Percentiles rank a stretch among this genome's conserved stretches.
Conservation (phyloP, 1,284 basidiomycete species). For the Taiwanofungus camphoratus region DNA sequence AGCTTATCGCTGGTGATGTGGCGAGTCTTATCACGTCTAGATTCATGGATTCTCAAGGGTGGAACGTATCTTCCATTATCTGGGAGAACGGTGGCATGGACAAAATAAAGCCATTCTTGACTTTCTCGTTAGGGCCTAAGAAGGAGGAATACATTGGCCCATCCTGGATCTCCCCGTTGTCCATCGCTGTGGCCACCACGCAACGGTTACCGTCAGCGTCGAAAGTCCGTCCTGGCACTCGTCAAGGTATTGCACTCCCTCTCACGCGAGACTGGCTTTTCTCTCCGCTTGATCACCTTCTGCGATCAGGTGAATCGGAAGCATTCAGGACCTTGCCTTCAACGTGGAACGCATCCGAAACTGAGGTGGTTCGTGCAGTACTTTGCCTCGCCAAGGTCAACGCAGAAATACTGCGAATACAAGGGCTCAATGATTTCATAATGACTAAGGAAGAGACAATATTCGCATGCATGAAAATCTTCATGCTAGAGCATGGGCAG, state of each 20-base stretch:
- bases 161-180: constrained; percentile 39
- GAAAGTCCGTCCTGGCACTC: constrained; percentile 15
- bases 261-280: constrained; percentile 70
- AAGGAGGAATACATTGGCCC: constrained; percentile 40
- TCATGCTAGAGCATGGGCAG: constrained; percentile 87
- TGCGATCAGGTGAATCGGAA: constrained; percentile 71
- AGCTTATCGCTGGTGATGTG: constrained; percentile 35
- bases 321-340: constrained; percentile 68
- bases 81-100: constrained; percentile 47
- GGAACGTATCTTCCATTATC: constrained; percentile 34
- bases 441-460: constrained; percentile 51
- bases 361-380: constrained; percentile 65
- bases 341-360: constrained; percentile 78
- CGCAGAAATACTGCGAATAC: constrained; percentile 32
- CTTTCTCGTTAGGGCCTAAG: constrained; percentile 34
- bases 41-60: constrained; percentile 34
- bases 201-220: constrained; percentile 43
- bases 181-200: constrained; percentile 49
- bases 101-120: constrained; percentile 57
- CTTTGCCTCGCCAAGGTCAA: constrained; percentile 26
- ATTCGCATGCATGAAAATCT: constrained; percentile 87
- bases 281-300: constrained; percentile 72
- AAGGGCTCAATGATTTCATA: constrained; percentile 36
- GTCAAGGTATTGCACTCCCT: constrained; percentile 49
- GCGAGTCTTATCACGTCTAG: constrained; percentile 32